Evolutionary conservation across 108 stramenopile species (phyloP).

Genomic region (Pseudonitzschia delicatissima): DNA sequence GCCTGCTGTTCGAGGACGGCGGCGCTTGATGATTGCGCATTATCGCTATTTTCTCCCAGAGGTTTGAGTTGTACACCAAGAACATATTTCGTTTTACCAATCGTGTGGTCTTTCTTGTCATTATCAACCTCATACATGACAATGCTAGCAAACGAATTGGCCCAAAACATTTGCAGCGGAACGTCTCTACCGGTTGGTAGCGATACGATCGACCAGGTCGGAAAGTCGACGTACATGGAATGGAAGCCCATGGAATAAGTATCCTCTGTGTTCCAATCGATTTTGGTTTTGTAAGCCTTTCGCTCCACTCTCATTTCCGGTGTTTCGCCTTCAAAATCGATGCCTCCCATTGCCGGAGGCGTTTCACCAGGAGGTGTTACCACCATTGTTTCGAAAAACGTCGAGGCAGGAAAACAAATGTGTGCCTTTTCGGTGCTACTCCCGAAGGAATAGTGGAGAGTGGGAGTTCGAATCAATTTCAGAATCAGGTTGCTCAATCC

Average conservation of each 20-base stretch:
- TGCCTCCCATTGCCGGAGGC: slow-evolving; percentile 47
- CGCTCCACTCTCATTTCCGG: slow-evolving; percentile 37
- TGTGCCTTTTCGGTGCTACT: slow-evolving; percentile 59
- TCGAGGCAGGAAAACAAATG: slow-evolving; percentile 39
- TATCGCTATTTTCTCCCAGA: slow-evolving; percentile 5
- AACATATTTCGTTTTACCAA: slow-evolving; percentile 5
- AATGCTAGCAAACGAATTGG: slow-evolving; percentile 41
- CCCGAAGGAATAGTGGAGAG: slow-evolving; percentile 78
- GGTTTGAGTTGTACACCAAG: slow-evolving; percentile 7
- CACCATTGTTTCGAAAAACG: slow-evolving; percentile 61
- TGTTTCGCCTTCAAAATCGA: slow-evolving; percentile 38
- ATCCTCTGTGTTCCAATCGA: slow-evolving; percentile 52
- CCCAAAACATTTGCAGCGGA: slow-evolving; percentile 73
- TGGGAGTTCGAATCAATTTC: slow-evolving; percentile 32
- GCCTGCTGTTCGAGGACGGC: slow-evolving; percentile 4
- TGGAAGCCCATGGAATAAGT: slow-evolving; percentile 73
- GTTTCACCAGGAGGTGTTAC: slow-evolving; percentile 57
- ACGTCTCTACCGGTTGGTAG: slow-evolving; percentile 63
- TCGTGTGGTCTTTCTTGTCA: slow-evolving; percentile 1
- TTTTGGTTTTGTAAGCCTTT: slow-evolving; percentile 30
- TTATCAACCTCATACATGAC: slow-evolving; percentile 27
- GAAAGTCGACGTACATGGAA: slow-evolving; percentile 80
- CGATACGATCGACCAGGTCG: slow-evolving; percentile 62
- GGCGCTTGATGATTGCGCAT: slow-evolving; percentile 2
- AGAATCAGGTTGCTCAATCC: slow-evolving; percentile 49